phyloP scores from a whole-genome alignment of 495 filamentous ascomycete species.

The Neurospora tetrasperma region DNA sequence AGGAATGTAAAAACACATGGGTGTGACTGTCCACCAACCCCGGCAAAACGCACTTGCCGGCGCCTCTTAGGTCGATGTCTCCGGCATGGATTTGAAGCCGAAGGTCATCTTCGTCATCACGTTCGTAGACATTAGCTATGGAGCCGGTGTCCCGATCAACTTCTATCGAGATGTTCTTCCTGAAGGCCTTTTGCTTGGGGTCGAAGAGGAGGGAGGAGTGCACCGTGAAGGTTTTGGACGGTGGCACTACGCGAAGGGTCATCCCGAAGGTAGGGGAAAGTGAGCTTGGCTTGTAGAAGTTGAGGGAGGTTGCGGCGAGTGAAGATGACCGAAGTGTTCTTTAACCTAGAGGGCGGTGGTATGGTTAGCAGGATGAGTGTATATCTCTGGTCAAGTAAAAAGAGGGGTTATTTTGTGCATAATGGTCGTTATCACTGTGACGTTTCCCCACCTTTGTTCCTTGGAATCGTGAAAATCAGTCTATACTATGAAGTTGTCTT shows the following conservation, averaged over 20 bases:
- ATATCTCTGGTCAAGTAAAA: background rate
- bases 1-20: constrained; percentile 43
- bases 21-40: constrained; percentile 46
- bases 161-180: constrained; percentile 31
- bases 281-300: background rate
- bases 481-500: too few relatives aligned
- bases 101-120: constrained; percentile 10
- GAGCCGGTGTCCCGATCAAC: constrained; percentile 30
- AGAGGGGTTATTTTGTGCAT: background rate
- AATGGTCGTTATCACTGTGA: background rate
- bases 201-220: constrained; percentile 42
- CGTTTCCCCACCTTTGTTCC: background rate
- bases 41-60: constrained; percentile 36
- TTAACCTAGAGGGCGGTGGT: background rate
- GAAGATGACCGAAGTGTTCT: background rate
- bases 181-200: constrained; percentile 34
- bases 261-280: background rate
- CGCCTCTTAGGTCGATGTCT: constrained; percentile 32
- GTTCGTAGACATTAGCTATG: constrained; percentile 27
- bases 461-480: background rate
- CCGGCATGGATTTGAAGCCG: background rate
- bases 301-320: background rate
- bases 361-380: background rate
- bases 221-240: constrained; percentile 20
- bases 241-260: background rate